Conservation (phyloP, 495 filamentous ascomycete species). For the Penicillium ochrochloron region DNA sequence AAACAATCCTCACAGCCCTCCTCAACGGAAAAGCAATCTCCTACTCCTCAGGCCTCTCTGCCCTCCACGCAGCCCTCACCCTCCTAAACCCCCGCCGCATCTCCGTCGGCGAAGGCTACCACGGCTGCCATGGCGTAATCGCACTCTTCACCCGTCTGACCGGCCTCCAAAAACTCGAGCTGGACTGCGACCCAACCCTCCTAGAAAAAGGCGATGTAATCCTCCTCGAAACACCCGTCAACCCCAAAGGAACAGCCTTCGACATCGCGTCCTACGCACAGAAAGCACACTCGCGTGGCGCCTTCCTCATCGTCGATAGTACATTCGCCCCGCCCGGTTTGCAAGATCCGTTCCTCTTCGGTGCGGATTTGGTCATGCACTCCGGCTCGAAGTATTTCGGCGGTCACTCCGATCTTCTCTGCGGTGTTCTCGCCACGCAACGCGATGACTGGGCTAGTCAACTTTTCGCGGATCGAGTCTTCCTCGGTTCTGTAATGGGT, state of each 20-base stretch:
- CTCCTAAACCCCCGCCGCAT: slow-evolving; percentile 78
- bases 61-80: slow-evolving; percentile 81
- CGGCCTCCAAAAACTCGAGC: slow-evolving; percentile 65
- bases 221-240: slow-evolving; percentile 90
- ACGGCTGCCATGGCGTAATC: slow-evolving; percentile 89
- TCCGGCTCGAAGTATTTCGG: slow-evolving; percentile 94
- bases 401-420: slow-evolving; percentile 89
- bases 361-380: slow-evolving; percentile 88
- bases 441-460: slow-evolving; percentile 58
- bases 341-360: slow-evolving; percentile 79
- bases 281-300: slow-evolving; percentile 72
- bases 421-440: slow-evolving; percentile 75
- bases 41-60: slow-evolving; percentile 84
- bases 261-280: slow-evolving; percentile 70
- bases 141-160: slow-evolving; percentile 70
- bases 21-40: slow-evolving; percentile 70
- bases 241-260: slow-evolving; percentile 81
- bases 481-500: slow-evolving; percentile 86
- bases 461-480: slow-evolving; percentile 67
- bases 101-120: slow-evolving; percentile 82
- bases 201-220: slow-evolving; percentile 79
- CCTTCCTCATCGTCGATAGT: slow-evolving; percentile 80
- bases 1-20: slow-evolving; percentile 74
- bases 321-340: slow-evolving; percentile 93
- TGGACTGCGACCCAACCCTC: slow-evolving; percentile 60